phyloP scores from a whole-genome alignment of 805 yeast genomes.

The Zygotorulaspora florentina region DNA sequence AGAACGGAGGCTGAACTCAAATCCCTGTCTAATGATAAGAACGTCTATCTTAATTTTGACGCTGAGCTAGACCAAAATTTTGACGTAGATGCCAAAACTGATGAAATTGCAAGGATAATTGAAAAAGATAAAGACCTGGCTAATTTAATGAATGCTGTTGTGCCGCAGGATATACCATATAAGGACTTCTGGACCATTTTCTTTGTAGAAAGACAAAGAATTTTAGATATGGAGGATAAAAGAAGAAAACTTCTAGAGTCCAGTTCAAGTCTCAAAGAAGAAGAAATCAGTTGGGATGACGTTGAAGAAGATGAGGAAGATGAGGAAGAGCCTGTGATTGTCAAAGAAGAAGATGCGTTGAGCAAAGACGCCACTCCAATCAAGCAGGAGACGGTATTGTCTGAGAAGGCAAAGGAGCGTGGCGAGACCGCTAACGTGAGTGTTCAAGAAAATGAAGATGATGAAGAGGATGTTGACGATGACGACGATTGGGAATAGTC shows the following conservation, averaged over 20 bases:
- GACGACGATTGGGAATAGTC: conserved; percentile 61
- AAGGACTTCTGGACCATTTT: conserved; percentile 73
- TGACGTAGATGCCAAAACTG: conserved; percentile 44
- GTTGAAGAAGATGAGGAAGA: conserved; percentile 32
- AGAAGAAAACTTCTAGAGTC: conserved; percentile 58
- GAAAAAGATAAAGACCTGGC: conserved; percentile 48
- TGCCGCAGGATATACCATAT: conserved; percentile 59
- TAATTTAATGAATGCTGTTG: conserved; percentile 54
- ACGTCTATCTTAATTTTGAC: conserved; percentile 37
- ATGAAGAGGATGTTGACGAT: conserved; percentile 38
- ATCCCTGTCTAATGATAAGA: conserved; percentile 48
- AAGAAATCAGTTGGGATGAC: conserved; percentile 38
- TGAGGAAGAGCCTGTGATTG: conserved; percentile 16
- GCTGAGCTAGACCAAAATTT: conserved; percentile 33
- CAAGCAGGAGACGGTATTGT: conserved; percentile 6
- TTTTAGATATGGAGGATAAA: conserved; percentile 58
- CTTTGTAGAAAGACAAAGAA: conserved; percentile 48
- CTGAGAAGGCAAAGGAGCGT: conserved; percentile 25
- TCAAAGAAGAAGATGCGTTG: conserved; percentile 14
- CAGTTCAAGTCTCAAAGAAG: conserved; percentile 33
- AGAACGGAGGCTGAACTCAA: conserved; percentile 63
- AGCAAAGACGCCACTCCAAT: conserved; percentile 9
- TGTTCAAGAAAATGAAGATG: not conserved
- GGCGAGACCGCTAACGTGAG: conserved; percentile 52
- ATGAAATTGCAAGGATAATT: conserved; percentile 47